Base-by-base conservation (phyloP, 495 filamentous ascomycete genomes). In the Amphirosellinia nigrospora region DNA sequence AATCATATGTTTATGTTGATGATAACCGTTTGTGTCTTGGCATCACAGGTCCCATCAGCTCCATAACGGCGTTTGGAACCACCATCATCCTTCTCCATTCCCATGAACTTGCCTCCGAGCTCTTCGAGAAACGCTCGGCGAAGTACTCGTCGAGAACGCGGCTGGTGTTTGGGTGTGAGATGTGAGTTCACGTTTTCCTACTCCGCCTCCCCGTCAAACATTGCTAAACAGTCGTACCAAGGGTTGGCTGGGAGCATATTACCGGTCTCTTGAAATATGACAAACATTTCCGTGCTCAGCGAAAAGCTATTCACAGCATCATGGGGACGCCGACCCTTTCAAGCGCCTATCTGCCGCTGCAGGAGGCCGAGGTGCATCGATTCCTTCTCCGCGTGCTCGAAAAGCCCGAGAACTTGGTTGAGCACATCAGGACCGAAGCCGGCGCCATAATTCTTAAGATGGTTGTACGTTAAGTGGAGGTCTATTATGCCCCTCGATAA, bases 21-120 rank as follows among this genome's bases (percentile, higher is more conserved):
- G 13, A 21, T 39, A 4, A 39, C 48, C 48, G 26, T 23, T 28
- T 23, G n/a, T 66, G 3, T 15, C 34, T 10, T 55, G 26, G 16
- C 41, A 64, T 64, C n/a, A 52, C 61, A 73, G 74, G 85, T 3
- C 82, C 83, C 0, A 82, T 87, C 45, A 87, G 84, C 68, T 86
- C 83, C 5, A 62, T 87, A 9, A 84, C 74, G 3, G 74, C 83
- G 13, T 45, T 86, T 13, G 82, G 82, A n/a, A 78, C 78, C 61
- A 81, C 78, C 1, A 72, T 86, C 2, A 71, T 87, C 32, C 81
- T 86, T 59, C 39, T 86, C 30, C 80, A 86, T 68, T 80, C 84
- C 15, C 52, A 72, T 5, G 53, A 76, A 15, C 19, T 82, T 1
- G 83, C 83, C 0, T 56, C 79, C 15, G 80, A 85, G 48, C 71